Evolutionary conservation across 2,329 filamentous ascomycete genomes (phyloP).

Genomic region (Talaromyces sp.): DNA sequence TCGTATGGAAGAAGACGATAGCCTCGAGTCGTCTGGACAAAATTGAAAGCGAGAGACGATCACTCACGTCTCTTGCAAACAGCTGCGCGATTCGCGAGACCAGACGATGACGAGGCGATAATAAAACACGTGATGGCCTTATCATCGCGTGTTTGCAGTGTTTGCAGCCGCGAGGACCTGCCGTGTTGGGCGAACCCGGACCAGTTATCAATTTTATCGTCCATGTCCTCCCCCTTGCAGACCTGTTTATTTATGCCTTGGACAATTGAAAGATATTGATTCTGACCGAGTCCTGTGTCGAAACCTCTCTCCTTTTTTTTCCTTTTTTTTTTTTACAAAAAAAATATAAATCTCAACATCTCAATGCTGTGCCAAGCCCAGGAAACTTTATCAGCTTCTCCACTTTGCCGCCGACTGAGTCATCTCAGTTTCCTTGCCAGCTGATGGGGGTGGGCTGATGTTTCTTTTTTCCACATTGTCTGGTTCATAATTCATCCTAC

Average conservation of each 20-base stretch:
- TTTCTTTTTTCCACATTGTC: not conserved
- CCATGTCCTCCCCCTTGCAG: not conserved
- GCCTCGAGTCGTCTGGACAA: not conserved
- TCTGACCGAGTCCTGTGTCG: not conserved
- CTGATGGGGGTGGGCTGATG: not conserved
- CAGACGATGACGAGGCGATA: not conserved
- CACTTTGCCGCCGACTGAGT: not conserved
- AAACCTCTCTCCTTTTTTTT: not conserved
- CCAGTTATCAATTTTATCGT: not conserved
- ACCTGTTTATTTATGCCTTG: not conserved
- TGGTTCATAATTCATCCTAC: not conserved
- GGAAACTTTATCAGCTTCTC: not conserved
- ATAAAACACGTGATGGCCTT: not conserved
- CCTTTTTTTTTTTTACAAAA: not conserved
- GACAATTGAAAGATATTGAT: not conserved
- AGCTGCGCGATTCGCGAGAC: no score
- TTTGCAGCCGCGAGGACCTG: slow-evolving; percentile 11
- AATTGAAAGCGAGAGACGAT: not conserved
- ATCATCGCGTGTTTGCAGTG: not conserved
- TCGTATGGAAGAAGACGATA: not conserved
- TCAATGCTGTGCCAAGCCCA: not conserved
- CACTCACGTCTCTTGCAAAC: not conserved
- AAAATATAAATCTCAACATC: not conserved
- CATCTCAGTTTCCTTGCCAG: not conserved
- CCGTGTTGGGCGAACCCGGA: slow-evolving; percentile 2